phyloP scores from a whole-genome alignment of 192 early-diverging fungal species.

The Geranomyces michiganensis region DNA sequence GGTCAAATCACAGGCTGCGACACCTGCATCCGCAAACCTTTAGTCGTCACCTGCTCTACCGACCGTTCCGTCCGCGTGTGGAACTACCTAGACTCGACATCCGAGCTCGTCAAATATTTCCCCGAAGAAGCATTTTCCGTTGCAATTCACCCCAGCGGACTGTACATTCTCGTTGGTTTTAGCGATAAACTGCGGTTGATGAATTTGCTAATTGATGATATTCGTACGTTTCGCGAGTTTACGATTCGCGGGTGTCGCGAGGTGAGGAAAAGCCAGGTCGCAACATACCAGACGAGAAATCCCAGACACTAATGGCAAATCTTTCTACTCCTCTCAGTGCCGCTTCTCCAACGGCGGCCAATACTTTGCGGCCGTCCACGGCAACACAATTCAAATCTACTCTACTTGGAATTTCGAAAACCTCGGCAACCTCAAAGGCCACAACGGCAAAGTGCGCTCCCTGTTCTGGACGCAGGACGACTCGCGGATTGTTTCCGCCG shows the following conservation, averaged over 20 bases:
- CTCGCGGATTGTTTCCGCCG: slow-evolving; percentile 56
- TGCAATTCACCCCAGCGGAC: slow-evolving; percentile 65
- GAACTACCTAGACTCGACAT: slow-evolving; percentile 62
- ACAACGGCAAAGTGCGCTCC: slow-evolving; percentile 63
- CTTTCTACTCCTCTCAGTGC: slow-evolving; percentile 36
- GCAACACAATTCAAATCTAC: slow-evolving; percentile 65
- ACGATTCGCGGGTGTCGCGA: slow-evolving; percentile 63
- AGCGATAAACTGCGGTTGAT: slow-evolving; percentile 63
- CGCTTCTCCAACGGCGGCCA: slow-evolving; percentile 66
- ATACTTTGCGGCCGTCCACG: slow-evolving; percentile 63
- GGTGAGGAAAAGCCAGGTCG: slow-evolving; percentile 27
- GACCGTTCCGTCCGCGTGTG: slow-evolving; percentile 65
- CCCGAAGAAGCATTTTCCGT: slow-evolving; percentile 64
- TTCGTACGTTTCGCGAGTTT: slow-evolving; percentile 61
- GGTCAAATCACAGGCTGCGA: slow-evolving; percentile 54
- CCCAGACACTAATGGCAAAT: not conserved
- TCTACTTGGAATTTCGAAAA: slow-evolving; percentile 65
- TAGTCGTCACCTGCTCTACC: slow-evolving; percentile 58
- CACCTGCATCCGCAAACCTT: slow-evolving; percentile 57
- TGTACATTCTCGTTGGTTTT: slow-evolving; percentile 69
- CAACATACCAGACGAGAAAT: slow-evolving; percentile 7
- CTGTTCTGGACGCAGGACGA: slow-evolving; percentile 62
- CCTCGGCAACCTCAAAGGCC: slow-evolving; percentile 60
- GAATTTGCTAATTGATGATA: slow-evolving; percentile 66
- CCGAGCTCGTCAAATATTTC: slow-evolving; percentile 64